These are phyloP conservation scores for Sporisorium iseilematis-ciliati DNA, from an alignment of 1,284 basidiomycete genomes.

Conservation along the genomic window DNA sequence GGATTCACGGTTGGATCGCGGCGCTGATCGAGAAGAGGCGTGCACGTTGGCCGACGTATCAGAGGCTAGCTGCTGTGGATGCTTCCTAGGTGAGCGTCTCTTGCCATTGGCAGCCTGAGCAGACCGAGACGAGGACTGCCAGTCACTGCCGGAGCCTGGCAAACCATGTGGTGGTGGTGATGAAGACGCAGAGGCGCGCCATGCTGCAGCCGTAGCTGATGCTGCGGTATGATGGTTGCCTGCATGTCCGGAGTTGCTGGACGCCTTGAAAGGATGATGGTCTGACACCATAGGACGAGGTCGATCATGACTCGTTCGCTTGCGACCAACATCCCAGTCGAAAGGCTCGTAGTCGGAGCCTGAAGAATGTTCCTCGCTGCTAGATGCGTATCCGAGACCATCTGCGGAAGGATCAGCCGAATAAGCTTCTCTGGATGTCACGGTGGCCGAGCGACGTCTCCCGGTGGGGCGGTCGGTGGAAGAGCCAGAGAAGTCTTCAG, in stretches of 20 bases:
- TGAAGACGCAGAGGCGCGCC: conserved; percentile 11
- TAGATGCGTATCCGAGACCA: conserved; percentile 34
- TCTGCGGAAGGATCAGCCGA: conserved; percentile 52
- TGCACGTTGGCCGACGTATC: conserved; percentile 17
- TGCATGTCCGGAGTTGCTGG: conserved; percentile 5
- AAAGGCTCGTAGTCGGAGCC: conserved; percentile 52
- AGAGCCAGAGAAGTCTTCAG: conserved; percentile 37
- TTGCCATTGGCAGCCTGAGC: conserved; percentile 3
- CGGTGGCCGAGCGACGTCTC: conserved; percentile 37
- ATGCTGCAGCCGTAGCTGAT: conserved; percentile 12
- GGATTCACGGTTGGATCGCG: conserved; percentile 22
- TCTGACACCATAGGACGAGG: conserved; percentile 24
- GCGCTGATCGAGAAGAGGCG: conserved; percentile 2
- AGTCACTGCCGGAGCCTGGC: conserved; percentile 3
- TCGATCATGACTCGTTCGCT: conserved; percentile 34
- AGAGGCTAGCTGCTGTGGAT: conserved; percentile 11
- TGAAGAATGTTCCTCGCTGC: conserved; percentile 42
- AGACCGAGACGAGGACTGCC: conserved; percentile 20
- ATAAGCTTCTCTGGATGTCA: conserved; percentile 51
- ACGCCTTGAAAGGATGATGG: conserved; percentile 10
- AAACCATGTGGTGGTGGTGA: conserved; percentile 19
- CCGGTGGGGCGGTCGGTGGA: conserved; percentile 39
- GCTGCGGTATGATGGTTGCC: conserved; percentile 7
- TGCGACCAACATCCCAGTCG: conserved; percentile 54
- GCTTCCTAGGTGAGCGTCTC: conserved; percentile 24